Base-by-base conservation (phyloP, 305 asterid genomes). In the Withania somnifera region DNA sequence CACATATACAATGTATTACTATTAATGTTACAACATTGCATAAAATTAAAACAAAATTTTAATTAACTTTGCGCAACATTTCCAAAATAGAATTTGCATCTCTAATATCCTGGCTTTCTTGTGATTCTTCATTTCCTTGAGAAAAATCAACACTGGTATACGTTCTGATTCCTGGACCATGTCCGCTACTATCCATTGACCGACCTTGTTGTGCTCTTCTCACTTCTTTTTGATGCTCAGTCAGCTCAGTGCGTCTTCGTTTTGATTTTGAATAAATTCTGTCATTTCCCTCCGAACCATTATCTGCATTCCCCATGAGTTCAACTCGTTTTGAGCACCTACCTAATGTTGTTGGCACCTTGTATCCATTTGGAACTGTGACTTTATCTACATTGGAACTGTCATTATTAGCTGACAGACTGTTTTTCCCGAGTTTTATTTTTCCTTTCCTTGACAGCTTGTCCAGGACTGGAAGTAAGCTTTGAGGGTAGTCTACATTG, bases 221-320 rank as follows among this genome's bases (percentile, higher is more conserved):
- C 82, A 93, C 97, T 90, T 91, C 98, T 81, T 85, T 93, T 86
- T 93, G 95, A 87, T 85, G 97, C 58, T 93, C 98, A 1, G 97
- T 94, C 83, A 94, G 88, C 84, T 90, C 92, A 54, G 77, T 80
- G 6, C 82, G 79, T 85, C 85, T 89, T 84, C 97, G 84, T 88
- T 91, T 92, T 28, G 85, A 83, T 45, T 86, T 85, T 34, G 38
- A 36, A 61, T 24, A 54, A 54, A 76, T 32, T 30, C 80, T 51
- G 61, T 81, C 85, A 9, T 50, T 47, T 17, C 64, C 84, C 36
- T 54, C 82, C 7, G 60, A 63, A 61, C 84, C 83, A 38, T 82
- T 81, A 30, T 28, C 15, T 28, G 83, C 83, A 81, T 81, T 84
- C 69, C 86, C 88, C 58, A 77, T 40, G 68, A 88, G 86, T 83